These are phyloP conservation scores for Beauveria rudraprayagi DNA, from an alignment of 2,329 filamentous ascomycete species.

Conservation along the genomic window DNA sequence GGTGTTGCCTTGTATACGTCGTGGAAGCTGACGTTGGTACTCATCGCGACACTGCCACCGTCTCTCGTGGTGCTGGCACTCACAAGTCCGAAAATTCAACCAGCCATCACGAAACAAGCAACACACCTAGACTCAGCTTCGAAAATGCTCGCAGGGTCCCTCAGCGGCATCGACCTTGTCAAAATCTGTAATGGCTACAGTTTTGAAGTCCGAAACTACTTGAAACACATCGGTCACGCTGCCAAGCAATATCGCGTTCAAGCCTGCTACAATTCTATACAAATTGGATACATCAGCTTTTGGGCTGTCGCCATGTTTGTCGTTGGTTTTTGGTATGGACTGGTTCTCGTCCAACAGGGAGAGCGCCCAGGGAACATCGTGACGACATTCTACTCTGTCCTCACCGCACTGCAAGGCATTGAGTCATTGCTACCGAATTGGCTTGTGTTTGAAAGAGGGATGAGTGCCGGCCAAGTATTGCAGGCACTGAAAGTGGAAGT, in stretches of 20 bases:
- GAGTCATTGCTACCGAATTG: slow-evolving; percentile 69
- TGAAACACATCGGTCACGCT: slow-evolving; percentile 46
- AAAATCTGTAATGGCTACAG: slow-evolving; percentile 76
- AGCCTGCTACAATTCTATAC: slow-evolving; percentile 59
- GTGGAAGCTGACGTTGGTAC: slow-evolving; percentile 76
- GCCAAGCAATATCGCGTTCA: slow-evolving; percentile 58
- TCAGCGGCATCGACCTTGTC: slow-evolving; percentile 72
- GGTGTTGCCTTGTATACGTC: slow-evolving; percentile 68
- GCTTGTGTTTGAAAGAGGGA: slow-evolving; percentile 70
- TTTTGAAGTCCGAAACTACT: slow-evolving; percentile 61
- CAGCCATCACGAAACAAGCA: slow-evolving; percentile 62
- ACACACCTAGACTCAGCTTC: slow-evolving; percentile 59
- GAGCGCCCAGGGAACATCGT: slow-evolving; percentile 60
- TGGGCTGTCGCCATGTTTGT: slow-evolving; percentile 75
- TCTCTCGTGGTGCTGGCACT: slow-evolving; percentile 52
- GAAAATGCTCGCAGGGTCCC: slow-evolving; percentile 60
- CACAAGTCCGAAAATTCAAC: slow-evolving; percentile 53
- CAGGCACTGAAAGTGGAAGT: slow-evolving; percentile 33
- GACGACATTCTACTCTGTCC: slow-evolving; percentile 76
- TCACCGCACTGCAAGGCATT: slow-evolving; percentile 68
- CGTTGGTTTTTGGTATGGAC: slow-evolving; percentile 83
- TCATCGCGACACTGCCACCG: slow-evolving; percentile 64
- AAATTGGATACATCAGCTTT: slow-evolving; percentile 66
- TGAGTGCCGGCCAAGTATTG: slow-evolving; percentile 61
- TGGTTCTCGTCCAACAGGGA: slow-evolving; percentile 55